These are phyloP conservation scores for Leavenworthia alabamica DNA, from an alignment of 345 rosid genomes.

Conservation along the genomic window DNA sequence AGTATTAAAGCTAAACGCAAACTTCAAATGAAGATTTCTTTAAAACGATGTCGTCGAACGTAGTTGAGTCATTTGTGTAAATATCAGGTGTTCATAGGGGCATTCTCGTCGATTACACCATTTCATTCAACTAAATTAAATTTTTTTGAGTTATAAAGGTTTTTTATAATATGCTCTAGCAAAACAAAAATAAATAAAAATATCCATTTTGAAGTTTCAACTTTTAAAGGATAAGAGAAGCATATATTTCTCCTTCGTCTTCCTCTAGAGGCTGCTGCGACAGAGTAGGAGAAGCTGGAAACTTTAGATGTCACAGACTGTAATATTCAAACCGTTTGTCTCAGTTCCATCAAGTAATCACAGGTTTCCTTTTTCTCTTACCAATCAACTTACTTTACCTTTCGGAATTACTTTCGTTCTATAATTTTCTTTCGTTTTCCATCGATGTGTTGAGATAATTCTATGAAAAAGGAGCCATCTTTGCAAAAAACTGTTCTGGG, in stretches of 20 bases:
- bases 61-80: background rate
- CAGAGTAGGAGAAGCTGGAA: constrained; percentile 15
- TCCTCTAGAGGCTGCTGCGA: background rate
- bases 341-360: constrained; percentile 35
- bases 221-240: constrained; percentile 19
- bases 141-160: background rate
- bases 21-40: background rate
- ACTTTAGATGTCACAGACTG: constrained; percentile 32
- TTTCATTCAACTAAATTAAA: background rate
- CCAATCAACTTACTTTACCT: background rate
- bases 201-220: constrained; percentile 7
- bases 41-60: background rate
- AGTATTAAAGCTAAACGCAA: background rate
- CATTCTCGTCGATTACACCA: background rate
- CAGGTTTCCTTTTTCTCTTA: constrained; percentile 26
- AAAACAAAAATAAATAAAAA: background rate
- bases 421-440: background rate
- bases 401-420: background rate
- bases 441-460: background rate
- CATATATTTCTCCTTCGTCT: background rate
- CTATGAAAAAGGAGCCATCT: background rate
- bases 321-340: constrained; percentile 30
- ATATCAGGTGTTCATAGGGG: background rate
- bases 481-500: background rate
- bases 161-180: background rate